Evolutionary conservation across 352 stramenopile genomes (phyloP).

Genomic region (Phytophthora sansomeana): DNA sequence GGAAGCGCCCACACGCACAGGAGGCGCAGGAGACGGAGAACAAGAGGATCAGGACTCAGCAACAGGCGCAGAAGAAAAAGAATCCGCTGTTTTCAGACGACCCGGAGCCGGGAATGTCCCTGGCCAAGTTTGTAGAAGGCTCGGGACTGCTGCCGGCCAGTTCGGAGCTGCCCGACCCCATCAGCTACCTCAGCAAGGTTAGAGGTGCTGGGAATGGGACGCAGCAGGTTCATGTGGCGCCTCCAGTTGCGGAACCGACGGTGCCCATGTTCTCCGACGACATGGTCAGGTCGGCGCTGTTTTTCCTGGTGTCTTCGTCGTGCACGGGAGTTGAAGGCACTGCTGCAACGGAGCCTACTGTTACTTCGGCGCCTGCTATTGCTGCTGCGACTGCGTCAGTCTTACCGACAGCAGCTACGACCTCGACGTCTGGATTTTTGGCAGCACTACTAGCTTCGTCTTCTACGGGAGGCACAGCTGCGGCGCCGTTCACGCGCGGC

Average conservation of each 20-base stretch:
- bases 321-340: constrained; percentile 48
- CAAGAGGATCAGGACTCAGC: constrained; percentile 9
- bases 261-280: constrained; percentile 65
- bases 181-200: constrained; percentile 62
- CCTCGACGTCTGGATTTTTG: constrained; percentile 52
- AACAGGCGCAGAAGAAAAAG: constrained; percentile 12
- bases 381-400: constrained; percentile 1
- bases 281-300: constrained; percentile 64
- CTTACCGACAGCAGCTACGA: constrained; percentile 20
- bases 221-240: neutral
- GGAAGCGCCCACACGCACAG: constrained; percentile 7
- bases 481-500: constrained; percentile 17
- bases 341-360: neutral
- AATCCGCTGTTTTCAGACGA: constrained; percentile 77
- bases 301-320: constrained; percentile 69
- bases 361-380: neutral
- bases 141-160: constrained; percentile 55
- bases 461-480: constrained; percentile 37
- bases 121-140: constrained; percentile 50
- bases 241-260: neutral
- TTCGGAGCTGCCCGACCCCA: constrained; percentile 68
- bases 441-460: constrained; percentile 64
- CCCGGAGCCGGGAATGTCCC: constrained; percentile 43
- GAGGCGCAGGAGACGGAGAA: neutral
- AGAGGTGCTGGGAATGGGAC: constrained; percentile 7